These are phyloP conservation scores for Pestalotiopsis fici DNA, from an alignment of 2,329 filamentous ascomycete species.

Conservation along the genomic window DNA sequence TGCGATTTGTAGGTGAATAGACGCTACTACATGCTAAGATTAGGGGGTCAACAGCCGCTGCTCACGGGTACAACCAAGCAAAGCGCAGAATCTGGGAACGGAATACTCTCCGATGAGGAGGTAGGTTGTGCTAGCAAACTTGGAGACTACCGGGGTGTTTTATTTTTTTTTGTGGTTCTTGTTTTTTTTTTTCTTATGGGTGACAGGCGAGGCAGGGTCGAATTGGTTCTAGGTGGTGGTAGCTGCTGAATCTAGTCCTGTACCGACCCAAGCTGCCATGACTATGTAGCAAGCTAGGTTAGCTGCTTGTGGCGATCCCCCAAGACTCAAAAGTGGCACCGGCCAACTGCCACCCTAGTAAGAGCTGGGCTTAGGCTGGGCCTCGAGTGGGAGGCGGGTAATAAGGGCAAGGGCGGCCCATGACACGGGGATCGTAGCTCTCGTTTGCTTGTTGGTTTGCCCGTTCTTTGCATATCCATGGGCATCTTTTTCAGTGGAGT, in stretches of 20 bases:
- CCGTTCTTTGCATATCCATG: not conserved
- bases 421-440: not conserved
- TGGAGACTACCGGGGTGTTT: not conserved
- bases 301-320: not conserved
- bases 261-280: not conserved
- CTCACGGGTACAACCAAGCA: not conserved
- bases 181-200: no score
- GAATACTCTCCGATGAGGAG: not conserved
- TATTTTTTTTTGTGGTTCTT: no score
- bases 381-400: not conserved
- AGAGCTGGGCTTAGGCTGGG: not conserved
- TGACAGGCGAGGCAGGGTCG: no score
- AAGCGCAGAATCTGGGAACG: not conserved
- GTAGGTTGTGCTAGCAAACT: not conserved
- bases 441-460: not conserved
- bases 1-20: not conserved
- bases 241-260: not conserved
- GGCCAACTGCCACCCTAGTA: not conserved
- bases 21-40: no score
- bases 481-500: not conserved
- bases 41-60: no score
- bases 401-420: not conserved
- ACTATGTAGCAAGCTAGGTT: not conserved
- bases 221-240: not conserved
- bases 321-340: not conserved